Evolutionary conservation across 2,329 filamentous ascomycete species (phyloP), one percentile per base, ranked within the genome.

Genomic region (Aspergillus quadricinctus): DNA sequence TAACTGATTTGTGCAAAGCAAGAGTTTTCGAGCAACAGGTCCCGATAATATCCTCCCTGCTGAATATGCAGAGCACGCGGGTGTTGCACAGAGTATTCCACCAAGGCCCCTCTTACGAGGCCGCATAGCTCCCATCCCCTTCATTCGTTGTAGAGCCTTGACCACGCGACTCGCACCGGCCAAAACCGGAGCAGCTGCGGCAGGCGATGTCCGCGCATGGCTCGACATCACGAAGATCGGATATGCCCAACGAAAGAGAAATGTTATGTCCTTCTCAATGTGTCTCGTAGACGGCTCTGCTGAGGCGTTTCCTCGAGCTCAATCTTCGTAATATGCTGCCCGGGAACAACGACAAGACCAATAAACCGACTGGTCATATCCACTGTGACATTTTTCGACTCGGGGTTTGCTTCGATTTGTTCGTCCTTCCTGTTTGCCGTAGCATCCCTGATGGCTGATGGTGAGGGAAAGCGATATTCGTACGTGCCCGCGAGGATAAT

Each of bases 301-400:
- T 64, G 61, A 53, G 65, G 61, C 52, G 65, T 68, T 61, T 93
- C 88, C 70, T 97, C 92, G 49, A 94, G 80, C 73, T 97, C 92
- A 66, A 99, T 91, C 77, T 88, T 93, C 57, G 82, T 85, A 63
- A 99, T 90, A 70, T 96, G 85, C 63, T 88, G 80, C 0, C 93
- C 92, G 0, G 94, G 94, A 3, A 99, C 85, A 25, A 97, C 92
- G 2, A 99, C 86, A 27, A 97, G 77, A 0, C 94, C 94, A 23
- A 99, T 83, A 69, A 91, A 96, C 53, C 94, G 85, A 63, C 89
- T 92, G 27, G 85, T 88, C 86, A 96, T 89, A 64, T 91, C 83
- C 53, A 90, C 75, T 60, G 81, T 83, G 55, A 88, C 69, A 54
- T 75, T 70, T 46, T 57, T 55, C 14, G 56, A 57, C 50, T 64